Evolutionary conservation across 768 basidiomycete species (phyloP).

Genomic region (Pulveroboletus sp.): DNA sequence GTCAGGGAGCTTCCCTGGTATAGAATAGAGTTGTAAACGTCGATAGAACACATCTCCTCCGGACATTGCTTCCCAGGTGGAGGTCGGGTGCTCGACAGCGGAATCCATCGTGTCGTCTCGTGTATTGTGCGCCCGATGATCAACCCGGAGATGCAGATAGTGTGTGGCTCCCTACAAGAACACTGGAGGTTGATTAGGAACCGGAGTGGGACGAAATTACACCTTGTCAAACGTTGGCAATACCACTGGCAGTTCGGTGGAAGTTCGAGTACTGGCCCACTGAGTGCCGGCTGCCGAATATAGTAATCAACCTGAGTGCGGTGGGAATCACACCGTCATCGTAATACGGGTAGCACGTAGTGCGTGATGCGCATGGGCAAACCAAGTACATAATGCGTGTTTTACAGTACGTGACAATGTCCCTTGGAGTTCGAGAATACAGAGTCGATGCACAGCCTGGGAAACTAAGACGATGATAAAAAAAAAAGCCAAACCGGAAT

Average conservation of each 20-base stretch:
- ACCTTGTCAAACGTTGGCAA: no score
- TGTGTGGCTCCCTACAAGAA: neutral
- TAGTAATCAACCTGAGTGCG: neutral
- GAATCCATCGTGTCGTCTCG: constrained; percentile 22
- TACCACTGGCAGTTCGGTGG: no score
- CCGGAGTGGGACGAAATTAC: neutral
- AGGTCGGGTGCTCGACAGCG: constrained; percentile 67
- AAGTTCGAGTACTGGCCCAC: no score
- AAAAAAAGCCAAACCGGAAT: no score
- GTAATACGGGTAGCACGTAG: no score
- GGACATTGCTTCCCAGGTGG: constrained; percentile 89
- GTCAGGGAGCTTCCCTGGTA: constrained; percentile 73
- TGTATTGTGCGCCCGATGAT: neutral
- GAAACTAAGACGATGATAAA: no score
- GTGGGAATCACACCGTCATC: no score
- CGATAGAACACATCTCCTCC: constrained; percentile 85
- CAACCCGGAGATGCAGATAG: neutral
- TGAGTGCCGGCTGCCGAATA: constrained; percentile 1
- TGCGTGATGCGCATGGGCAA: neutral
- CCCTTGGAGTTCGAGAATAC: no score
- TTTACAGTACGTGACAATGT: constrained; percentile 3
- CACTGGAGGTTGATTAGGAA: neutral
- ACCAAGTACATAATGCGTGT: constrained; percentile 5
- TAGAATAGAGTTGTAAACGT: constrained; percentile 78
- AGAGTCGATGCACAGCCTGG: no score